These are phyloP conservation scores for Pleurotus giganteus DNA, from an alignment of 768 basidiomycete species.

Conservation along the genomic window DNA sequence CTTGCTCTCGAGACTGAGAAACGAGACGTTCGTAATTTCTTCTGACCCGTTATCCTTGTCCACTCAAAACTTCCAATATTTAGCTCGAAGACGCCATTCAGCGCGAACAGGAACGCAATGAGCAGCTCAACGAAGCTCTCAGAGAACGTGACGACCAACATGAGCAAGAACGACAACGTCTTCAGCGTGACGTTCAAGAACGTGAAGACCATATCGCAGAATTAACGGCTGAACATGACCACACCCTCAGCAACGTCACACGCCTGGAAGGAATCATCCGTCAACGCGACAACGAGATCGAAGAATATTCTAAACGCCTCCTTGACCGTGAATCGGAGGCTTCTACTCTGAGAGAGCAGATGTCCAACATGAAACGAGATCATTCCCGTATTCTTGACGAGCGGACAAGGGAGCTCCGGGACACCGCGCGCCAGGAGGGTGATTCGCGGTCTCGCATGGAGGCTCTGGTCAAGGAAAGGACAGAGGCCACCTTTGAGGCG, in stretches of 20 bases:
- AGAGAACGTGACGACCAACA: constrained; percentile 53
- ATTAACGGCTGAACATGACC: constrained; percentile 55
- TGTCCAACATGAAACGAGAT: constrained; percentile 54
- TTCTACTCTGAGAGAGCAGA: constrained; percentile 53
- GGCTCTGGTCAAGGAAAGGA: constrained; percentile 48
- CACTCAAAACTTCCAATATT: neutral
- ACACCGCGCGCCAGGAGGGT: constrained; percentile 44
- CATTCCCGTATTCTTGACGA: constrained; percentile 48
- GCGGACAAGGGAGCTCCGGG: constrained; percentile 43
- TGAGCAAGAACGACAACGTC: constrained; percentile 48
- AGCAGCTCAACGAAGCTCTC: constrained; percentile 37
- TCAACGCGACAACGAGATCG: constrained; percentile 55
- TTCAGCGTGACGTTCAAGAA: constrained; percentile 49
- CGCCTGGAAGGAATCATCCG: constrained; percentile 58
- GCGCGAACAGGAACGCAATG: constrained; percentile 48
- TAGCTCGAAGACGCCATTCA: constrained; percentile 56
- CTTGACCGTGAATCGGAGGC: constrained; percentile 48
- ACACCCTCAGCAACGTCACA: constrained; percentile 48
- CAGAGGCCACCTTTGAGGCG: constrained; percentile 52
- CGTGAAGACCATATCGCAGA: constrained; percentile 49
- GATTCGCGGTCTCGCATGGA: constrained; percentile 48
- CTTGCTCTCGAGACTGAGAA: constrained; percentile 57
- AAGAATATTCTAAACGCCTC: constrained; percentile 44
- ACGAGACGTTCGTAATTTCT: constrained; percentile 40
- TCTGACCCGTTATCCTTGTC: neutral